Evolutionary conservation across 257 asterid species (phyloP), one percentile per base, ranked within the genome.

Genomic region (Leptodermis oblonga): DNA sequence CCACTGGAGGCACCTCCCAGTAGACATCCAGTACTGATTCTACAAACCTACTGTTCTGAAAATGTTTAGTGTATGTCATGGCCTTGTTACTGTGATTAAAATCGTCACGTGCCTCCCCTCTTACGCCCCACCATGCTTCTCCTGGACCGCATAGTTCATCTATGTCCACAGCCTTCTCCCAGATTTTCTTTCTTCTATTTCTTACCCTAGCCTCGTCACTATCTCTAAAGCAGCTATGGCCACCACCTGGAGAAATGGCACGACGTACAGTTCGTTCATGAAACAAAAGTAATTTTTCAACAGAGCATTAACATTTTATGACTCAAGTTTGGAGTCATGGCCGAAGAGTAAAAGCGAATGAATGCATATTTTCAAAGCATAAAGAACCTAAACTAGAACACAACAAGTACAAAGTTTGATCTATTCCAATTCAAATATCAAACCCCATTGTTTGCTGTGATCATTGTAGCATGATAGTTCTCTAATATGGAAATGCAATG

Each of bases 61-160:
- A 91, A 78, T 94, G 99, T 65, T 91, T 83, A 2, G 72, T 33
- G 39, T 80, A 79, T 25, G 89, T 62, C 30, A 94, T 94, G 52
- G 86, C 84, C 79, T 85, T 89, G 85, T 87, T 89, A 42, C 95
- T 91, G 80, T 91, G 97, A 83, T 91, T 89, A 62, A 94, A 94
- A 73, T 94, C 84, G 48, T 94, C 99, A 5, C 95, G 97, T 95
- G 87, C 84, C 30, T 91, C 76, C 66, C 99, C 99, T 72, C 88
- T 76, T 14, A 89, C 97, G 4, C 99, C 99, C 99, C 99, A 91
- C 99, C 99, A 94, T 69, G 92, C 92, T 72, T 94, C 99, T 59
- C 87, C 95, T 0, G 96, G 85, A 63, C 97, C 97, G 67, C 99
- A 94, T 30, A 94, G 93, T 86, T 94, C 95, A 41, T 89, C 83